phyloP scores from a whole-genome alignment of 176 grass and related monocot genomes.

The Carex parvula region DNA sequence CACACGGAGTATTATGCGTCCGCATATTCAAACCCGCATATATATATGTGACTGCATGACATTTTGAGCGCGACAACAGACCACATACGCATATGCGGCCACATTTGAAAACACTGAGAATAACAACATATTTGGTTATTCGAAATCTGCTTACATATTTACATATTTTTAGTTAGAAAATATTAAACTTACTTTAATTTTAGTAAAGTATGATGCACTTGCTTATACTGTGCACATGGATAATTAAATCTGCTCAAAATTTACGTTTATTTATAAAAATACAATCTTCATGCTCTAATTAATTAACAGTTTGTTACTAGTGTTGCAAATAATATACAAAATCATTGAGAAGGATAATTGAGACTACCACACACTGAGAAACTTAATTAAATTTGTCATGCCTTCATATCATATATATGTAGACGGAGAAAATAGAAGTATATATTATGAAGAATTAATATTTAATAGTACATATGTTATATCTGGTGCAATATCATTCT shows the following conservation, averaged over 20 bases:
- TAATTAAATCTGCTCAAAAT: not conserved
- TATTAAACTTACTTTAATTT: not conserved
- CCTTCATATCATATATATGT: not conserved
- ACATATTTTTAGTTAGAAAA: not conserved
- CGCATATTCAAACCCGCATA: no score
- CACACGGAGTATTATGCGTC: no score
- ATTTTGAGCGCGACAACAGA: no score
- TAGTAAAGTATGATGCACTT: not conserved
- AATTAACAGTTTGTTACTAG: not conserved
- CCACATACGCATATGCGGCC: no score
- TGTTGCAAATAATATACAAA: not conserved
- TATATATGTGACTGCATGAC: no score
- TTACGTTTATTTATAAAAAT: not conserved
- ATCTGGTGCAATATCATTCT: not conserved
- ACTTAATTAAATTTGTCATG: not conserved
- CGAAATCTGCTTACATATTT: not conserved
- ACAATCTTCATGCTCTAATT: not conserved
- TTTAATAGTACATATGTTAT: not conserved
- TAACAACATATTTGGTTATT: not conserved
- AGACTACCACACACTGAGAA: not conserved
- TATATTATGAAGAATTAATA: not conserved
- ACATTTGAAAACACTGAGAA: not conserved
- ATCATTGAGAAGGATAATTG: not conserved
- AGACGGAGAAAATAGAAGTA: not conserved
- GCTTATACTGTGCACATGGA: not conserved